These are phyloP conservation scores for Nephelium lappaceum DNA, from an alignment of 345 rosid genomes.

Conservation along the genomic window DNA sequence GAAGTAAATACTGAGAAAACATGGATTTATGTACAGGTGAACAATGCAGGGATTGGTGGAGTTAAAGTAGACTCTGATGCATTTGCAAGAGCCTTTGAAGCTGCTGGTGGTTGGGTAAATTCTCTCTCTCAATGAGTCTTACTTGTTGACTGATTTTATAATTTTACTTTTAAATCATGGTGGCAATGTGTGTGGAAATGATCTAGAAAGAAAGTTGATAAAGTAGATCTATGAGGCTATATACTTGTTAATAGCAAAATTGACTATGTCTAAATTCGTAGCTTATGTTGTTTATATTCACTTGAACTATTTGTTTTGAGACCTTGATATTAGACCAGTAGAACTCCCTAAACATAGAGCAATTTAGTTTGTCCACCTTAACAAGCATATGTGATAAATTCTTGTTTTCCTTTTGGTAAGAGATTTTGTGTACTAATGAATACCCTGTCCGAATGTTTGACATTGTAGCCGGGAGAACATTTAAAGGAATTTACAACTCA, in stretches of 20 bases:
- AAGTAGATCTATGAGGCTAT: background rate
- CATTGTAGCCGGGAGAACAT: conserved; percentile 1
- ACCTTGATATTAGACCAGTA: background rate
- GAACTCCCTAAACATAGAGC: background rate
- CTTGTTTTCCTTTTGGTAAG: background rate
- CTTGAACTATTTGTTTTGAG: background rate
- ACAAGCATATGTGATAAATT: background rate
- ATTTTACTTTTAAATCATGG: too few species aligned
- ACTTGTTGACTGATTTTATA: background rate
- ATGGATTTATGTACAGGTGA: conserved; percentile 28
- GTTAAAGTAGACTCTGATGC: conserved; percentile 21
- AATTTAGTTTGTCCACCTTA: background rate
- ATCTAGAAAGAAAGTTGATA: background rate
- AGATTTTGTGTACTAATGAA: background rate
- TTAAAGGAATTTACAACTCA: conserved; percentile 12
- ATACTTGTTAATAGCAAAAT: background rate
- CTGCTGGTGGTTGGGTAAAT: conserved; percentile 14
- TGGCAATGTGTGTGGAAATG: background rate
- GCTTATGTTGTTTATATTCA: too few species aligned
- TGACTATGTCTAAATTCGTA: too few species aligned
- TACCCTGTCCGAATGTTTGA: background rate
- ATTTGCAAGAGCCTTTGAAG: background rate
- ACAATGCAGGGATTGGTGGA: conserved; percentile 35
- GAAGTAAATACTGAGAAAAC: background rate
- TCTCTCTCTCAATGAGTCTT: background rate